Evolutionary conservation across 257 asterid genomes (phyloP).

Genomic region (Fraxinus excelsior): DNA sequence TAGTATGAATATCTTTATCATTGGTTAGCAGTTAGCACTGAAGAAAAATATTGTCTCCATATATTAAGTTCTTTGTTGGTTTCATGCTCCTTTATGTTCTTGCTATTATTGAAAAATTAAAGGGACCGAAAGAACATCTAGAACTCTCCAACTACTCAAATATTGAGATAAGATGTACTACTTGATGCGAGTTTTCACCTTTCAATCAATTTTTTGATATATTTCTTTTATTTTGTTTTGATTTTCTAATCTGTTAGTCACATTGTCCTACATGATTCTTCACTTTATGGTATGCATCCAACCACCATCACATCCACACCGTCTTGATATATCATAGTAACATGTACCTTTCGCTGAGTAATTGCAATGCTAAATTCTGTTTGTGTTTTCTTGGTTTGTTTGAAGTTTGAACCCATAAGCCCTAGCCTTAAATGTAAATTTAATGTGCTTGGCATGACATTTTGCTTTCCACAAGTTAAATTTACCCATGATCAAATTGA

Average conservation of each 20-base stretch:
- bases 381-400: neutral
- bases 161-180: neutral
- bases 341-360: neutral
- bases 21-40: neutral
- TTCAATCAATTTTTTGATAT: neutral
- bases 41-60: neutral
- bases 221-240: too few species aligned
- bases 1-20: neutral
- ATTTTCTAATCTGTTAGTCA: neutral
- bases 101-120: neutral
- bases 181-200: neutral
- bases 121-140: neutral
- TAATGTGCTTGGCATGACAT: neutral
- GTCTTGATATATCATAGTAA: neutral
- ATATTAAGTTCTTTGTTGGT: neutral
- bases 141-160: neutral
- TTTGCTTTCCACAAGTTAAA: neutral
- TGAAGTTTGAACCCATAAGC: too few species aligned
- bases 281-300: neutral
- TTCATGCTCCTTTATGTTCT: neutral
- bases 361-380: neutral
- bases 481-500: constrained; percentile 2
- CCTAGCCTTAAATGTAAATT: neutral
- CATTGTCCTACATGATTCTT: neutral
- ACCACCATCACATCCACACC: neutral